Conservation (phyloP, 179 eudicot species). For the Beta lomatogona region DNA sequence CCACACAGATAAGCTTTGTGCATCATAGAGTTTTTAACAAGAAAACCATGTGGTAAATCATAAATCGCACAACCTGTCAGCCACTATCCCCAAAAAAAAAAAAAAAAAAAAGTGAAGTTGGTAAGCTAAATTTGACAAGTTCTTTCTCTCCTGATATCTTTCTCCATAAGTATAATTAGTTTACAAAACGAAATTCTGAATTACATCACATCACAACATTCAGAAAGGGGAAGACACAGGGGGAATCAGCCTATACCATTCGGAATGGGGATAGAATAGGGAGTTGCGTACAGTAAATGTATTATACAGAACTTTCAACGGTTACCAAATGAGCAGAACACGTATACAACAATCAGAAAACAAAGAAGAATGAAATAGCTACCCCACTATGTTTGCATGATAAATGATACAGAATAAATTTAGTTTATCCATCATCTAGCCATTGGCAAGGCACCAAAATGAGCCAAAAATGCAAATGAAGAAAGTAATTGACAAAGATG, state of each 20-base stretch:
- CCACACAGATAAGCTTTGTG: neutral
- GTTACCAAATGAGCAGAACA: neutral
- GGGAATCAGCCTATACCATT: neutral
- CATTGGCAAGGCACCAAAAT: neutral
- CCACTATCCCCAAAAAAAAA: neutral
- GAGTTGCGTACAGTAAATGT: neutral
- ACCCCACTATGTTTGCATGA: neutral
- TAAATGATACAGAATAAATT: neutral
- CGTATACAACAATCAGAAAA: neutral
- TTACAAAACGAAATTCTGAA: neutral
- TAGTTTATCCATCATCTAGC: neutral
- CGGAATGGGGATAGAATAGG: neutral
- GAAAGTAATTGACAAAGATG: neutral
- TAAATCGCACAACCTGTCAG: neutral
- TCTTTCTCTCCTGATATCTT: neutral
- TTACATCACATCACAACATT: neutral
- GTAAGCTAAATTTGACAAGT: too few relatives aligned
- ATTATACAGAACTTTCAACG: neutral
- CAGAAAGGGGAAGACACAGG: too few relatives aligned
- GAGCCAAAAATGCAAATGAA: neutral
- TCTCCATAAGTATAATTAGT: neutral
- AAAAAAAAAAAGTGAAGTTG: too few relatives aligned
- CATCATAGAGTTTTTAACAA: neutral
- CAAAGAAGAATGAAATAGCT: neutral
- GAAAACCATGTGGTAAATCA: neutral